Evolutionary conservation across 2,329 filamentous ascomycete species (phyloP).

Genomic region (Colletotrichum acutatum): DNA sequence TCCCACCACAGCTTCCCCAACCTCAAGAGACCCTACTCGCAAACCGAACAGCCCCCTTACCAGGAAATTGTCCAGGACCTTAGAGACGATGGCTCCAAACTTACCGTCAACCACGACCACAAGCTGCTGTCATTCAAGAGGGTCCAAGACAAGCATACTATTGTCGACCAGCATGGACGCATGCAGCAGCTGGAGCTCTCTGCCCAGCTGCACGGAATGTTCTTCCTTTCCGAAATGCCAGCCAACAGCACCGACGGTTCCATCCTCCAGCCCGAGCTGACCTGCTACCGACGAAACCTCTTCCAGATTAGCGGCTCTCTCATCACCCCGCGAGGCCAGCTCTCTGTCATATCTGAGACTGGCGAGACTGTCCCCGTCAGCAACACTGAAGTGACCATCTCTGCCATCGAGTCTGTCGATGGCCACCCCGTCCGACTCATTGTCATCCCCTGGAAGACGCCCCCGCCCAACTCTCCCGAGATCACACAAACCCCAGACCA

Average conservation of each 20-base stretch:
- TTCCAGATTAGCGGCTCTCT: constrained; percentile 96
- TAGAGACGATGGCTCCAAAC: constrained; percentile 67
- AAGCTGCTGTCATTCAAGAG: constrained; percentile 69
- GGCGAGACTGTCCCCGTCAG: constrained; percentile 86
- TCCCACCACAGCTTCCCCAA: constrained; percentile 64
- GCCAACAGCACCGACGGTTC: constrained; percentile 68
- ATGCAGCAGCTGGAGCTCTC: constrained; percentile 71
- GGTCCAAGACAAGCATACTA: constrained; percentile 68
- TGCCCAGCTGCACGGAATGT: constrained; percentile 88
- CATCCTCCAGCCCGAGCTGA: constrained; percentile 81
- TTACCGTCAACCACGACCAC: constrained; percentile 69
- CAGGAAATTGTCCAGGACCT: constrained; percentile 71
- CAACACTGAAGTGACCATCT: constrained; percentile 87
- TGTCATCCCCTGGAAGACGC: constrained; percentile 98
- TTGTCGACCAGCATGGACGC: constrained; percentile 68
- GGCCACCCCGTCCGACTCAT: constrained; percentile 93
- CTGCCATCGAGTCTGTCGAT: constrained; percentile 94
- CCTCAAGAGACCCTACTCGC: constrained; percentile 68
- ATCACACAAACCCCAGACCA: constrained; percentile 76
- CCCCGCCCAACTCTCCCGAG: constrained; percentile 80
- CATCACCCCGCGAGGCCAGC: constrained; percentile 79
- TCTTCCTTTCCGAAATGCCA: constrained; percentile 85
- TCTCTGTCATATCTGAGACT: constrained; percentile 85
- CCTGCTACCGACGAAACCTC: constrained; percentile 93
- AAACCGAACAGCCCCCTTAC: constrained; percentile 65